Conservation (phyloP, 2,329 filamentous ascomycete species). For the Curvularia lunata region DNA sequence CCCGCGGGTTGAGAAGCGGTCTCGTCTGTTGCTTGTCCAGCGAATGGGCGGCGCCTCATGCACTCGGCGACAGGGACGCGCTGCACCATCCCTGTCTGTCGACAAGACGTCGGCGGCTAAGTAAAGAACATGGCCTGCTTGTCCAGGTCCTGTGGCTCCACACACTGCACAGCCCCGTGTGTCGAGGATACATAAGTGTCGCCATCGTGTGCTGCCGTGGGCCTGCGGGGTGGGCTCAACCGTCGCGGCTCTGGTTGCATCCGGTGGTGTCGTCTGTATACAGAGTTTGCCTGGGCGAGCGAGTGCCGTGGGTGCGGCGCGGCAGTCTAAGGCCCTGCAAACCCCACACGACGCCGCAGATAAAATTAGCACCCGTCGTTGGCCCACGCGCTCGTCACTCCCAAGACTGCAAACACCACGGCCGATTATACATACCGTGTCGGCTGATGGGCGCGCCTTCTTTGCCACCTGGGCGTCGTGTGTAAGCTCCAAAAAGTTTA, state of each 20-base stretch:
- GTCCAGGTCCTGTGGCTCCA: background rate
- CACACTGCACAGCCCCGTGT: background rate
- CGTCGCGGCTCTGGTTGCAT: too few species aligned
- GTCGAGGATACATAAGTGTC: background rate
- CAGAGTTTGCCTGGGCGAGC: background rate
- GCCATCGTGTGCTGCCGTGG: background rate
- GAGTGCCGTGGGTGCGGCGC: background rate
- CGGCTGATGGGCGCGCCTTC: too few species aligned
- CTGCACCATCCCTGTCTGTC: constrained; percentile 21
- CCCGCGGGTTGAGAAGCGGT: constrained; percentile 19
- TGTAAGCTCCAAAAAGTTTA: background rate
- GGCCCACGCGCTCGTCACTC: background rate
- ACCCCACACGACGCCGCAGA: constrained; percentile 7
- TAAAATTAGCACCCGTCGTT: constrained; percentile 15
- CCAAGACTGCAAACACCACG: background rate
- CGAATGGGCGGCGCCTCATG: constrained; percentile 26
- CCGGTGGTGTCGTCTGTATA: background rate
- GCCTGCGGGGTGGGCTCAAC: too few species aligned
- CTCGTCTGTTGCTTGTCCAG: constrained; percentile 23
- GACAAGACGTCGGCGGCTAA: constrained; percentile 23
- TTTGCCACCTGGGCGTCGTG: background rate
- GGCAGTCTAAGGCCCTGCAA: background rate
- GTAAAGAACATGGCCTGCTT: constrained; percentile 14
- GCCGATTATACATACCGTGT: constrained; percentile 2
- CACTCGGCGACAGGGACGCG: constrained; percentile 14